Conservation (phyloP, 441 rosid genomes). For the Brassica hybrid region DNA sequence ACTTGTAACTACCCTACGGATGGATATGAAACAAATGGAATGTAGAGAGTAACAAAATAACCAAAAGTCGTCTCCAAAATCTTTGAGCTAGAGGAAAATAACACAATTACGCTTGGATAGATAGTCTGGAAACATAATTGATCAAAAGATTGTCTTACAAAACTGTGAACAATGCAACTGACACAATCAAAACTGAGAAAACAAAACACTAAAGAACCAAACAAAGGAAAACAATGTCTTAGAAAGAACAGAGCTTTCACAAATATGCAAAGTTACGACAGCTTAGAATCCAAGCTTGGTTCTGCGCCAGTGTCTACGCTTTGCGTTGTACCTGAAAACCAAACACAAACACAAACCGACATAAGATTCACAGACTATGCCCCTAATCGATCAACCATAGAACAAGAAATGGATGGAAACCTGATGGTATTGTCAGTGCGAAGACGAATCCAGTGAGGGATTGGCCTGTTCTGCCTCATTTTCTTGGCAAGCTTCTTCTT, state of each 20-base stretch:
- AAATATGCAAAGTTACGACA: background rate
- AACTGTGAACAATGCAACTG: constrained; percentile 13
- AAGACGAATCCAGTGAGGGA: constrained; percentile 90
- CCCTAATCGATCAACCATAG: background rate
- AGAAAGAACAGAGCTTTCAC: constrained; percentile 11
- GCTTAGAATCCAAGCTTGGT: constrained; percentile 88
- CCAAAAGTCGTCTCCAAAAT: background rate
- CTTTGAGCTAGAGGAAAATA: background rate
- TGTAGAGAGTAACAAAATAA: background rate
- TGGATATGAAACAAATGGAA: background rate
- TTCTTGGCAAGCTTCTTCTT: constrained; percentile 94
- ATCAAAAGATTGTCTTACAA: constrained; percentile 27
- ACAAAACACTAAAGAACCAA: background rate
- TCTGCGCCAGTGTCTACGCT: constrained; percentile 94
- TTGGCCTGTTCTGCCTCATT: constrained; percentile 95
- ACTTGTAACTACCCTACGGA: background rate
- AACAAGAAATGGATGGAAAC: constrained; percentile 32
- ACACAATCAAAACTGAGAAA: constrained; percentile 12
- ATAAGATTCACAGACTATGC: background rate
- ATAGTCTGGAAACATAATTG: background rate
- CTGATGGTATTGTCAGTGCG: constrained; percentile 91
- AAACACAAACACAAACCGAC: background rate
- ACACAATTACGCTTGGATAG: background rate
- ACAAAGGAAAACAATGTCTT: background rate
- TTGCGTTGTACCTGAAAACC: constrained; percentile 72